Percentiles rank a stretch among this genome's conserved stretches.
Evolutionary conservation across 2,329 filamentous ascomycete genomes (phyloP).

Genomic region (Hymenoscyphus fructigenus): DNA sequence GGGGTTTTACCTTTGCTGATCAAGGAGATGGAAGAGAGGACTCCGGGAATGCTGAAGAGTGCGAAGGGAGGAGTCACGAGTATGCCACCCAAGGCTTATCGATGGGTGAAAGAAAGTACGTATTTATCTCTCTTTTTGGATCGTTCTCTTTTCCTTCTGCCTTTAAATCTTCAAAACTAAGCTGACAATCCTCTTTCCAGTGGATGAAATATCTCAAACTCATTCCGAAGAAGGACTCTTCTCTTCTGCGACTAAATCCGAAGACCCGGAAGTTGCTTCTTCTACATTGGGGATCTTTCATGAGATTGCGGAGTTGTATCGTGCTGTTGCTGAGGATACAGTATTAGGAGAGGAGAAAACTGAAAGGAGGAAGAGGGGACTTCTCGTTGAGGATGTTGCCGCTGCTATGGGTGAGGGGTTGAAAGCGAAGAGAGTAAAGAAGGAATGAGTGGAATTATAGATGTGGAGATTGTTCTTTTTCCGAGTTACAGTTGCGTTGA

Average conservation of each 20-base stretch:
- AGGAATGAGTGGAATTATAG: constrained; percentile 23
- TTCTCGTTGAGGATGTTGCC: constrained; percentile 58
- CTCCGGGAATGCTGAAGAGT: constrained; percentile 46
- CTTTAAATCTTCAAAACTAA: not conserved
- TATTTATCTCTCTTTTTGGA: not conserved
- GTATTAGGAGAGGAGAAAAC: constrained; percentile 59
- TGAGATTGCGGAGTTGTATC: constrained; percentile 61
- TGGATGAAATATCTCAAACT: constrained; percentile 71
- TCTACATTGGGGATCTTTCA: constrained; percentile 50
- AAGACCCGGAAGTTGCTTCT: not conserved
- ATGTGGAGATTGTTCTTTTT: no score
- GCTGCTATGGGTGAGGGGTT: constrained; percentile 48
- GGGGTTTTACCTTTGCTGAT: constrained; percentile 61
- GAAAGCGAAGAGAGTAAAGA: constrained; percentile 40
- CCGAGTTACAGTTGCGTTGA: no score
- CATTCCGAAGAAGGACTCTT: constrained; percentile 66
- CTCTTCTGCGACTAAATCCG: constrained; percentile 22
- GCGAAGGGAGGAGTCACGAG: constrained; percentile 53
- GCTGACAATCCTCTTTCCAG: not conserved
- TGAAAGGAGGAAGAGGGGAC: constrained; percentile 55
- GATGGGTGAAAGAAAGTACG: constrained; percentile 68
- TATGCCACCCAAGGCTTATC: constrained; percentile 75
- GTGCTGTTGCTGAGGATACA: constrained; percentile 58
- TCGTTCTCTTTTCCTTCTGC: not conserved
- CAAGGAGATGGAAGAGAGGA: constrained; percentile 51